phyloP scores from a whole-genome alignment of 345 rosid species.

The Zanthoxylum bungeanum region DNA sequence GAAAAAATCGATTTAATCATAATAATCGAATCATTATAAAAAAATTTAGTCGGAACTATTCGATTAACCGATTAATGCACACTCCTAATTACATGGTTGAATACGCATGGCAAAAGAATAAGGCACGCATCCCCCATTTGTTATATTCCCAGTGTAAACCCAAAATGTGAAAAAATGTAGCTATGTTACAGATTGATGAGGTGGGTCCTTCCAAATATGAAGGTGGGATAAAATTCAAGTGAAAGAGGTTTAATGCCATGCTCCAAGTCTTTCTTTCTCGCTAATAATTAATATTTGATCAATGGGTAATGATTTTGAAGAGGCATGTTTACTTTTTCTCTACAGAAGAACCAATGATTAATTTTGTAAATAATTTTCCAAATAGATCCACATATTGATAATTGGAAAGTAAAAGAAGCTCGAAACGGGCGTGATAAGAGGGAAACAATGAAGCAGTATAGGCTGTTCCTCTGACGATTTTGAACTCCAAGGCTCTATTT shows the following conservation, averaged over 20 bases:
- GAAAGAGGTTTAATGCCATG: too few species aligned
- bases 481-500: constrained; percentile 4
- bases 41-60: too few species aligned
- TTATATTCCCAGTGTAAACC: too few species aligned
- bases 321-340: too few species aligned
- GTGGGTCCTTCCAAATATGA: not conserved
- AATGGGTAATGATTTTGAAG: constrained; percentile 13
- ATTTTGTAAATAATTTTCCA: too few species aligned
- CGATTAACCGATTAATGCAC: too few species aligned
- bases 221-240: not conserved
- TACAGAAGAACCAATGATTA: too few species aligned
- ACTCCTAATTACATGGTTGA: too few species aligned
- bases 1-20: too few species aligned
- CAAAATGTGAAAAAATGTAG: not conserved
- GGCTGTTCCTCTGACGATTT: constrained; percentile 37
- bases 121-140: constrained; percentile 18
- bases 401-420: constrained; percentile 26
- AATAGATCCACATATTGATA: constrained; percentile 20
- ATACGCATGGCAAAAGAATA: constrained; percentile 19
- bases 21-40: too few species aligned
- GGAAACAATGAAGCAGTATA: constrained; percentile 54
- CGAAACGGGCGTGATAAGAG: constrained; percentile 39
- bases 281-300: constrained; percentile 24
- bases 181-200: not conserved
- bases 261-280: not conserved